Conservation (phyloP, 2,329 filamentous ascomycete genomes). For the Calonectria naviculata region DNA sequence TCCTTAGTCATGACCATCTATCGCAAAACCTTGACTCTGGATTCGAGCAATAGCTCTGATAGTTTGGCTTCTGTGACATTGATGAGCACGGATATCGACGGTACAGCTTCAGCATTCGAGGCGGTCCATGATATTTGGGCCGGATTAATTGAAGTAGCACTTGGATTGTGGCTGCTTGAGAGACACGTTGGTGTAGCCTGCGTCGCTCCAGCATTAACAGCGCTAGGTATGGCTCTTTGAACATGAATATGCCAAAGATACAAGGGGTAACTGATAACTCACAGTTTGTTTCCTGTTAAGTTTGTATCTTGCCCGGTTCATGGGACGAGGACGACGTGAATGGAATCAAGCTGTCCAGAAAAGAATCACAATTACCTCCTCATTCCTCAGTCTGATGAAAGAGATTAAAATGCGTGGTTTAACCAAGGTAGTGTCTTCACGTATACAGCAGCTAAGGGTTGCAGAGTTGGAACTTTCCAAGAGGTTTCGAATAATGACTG, state of each 20-base stretch:
- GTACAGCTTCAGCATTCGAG: slow-evolving; percentile 32
- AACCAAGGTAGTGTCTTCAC: neutral
- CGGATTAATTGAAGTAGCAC: neutral
- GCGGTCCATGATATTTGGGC: slow-evolving; percentile 47
- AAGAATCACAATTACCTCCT: neutral
- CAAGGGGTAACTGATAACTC: neutral
- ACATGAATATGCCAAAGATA: neutral
- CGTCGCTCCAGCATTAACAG: slow-evolving; percentile 35
- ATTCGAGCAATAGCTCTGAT: neutral
- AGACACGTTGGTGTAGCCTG: slow-evolving; percentile 50
- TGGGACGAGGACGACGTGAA: neutral
- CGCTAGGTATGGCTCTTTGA: neutral
- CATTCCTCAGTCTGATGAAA: neutral
- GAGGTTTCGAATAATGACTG: neutral
- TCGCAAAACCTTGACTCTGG: neutral
- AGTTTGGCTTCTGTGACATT: slow-evolving; percentile 45
- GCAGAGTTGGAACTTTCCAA: neutral
- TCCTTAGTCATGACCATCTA: neutral
- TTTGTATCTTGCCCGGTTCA: neutral
- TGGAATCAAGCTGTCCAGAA: neutral
- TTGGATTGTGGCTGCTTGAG: neutral
- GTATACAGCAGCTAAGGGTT: neutral
- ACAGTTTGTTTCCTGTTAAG: neutral
- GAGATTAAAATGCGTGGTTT: neutral
- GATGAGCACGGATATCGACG: slow-evolving; percentile 58